Conservation (phyloP, 257 asterid genomes). For the Eustoma russellianum region DNA sequence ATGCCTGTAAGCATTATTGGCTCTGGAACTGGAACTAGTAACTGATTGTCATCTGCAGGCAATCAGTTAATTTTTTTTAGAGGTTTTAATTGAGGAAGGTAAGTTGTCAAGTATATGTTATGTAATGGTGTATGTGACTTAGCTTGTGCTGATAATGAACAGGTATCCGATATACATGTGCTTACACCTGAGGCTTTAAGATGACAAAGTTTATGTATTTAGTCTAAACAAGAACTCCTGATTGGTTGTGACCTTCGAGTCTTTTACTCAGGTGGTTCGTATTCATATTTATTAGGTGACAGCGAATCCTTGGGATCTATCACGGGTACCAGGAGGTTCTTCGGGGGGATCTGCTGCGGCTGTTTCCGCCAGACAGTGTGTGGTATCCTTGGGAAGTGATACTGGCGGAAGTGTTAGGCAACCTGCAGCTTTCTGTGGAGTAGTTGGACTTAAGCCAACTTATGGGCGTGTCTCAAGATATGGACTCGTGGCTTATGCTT, state of each 20-base stretch:
- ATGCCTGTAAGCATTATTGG: too few species aligned
- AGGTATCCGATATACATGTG: not conserved
- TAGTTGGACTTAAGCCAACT: constrained; percentile 92
- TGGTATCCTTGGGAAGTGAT: constrained; percentile 91
- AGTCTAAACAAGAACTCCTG: constrained; percentile 8
- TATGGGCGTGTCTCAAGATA: constrained; percentile 98
- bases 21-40: too few species aligned
- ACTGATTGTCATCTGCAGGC: too few species aligned
- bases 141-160: too few species aligned
- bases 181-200: not conserved
- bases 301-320: constrained; percentile 95
- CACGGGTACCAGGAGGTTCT: constrained; percentile 98
- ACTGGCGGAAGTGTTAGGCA: constrained; percentile 99
- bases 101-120: too few species aligned
- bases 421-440: constrained; percentile 97
- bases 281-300: constrained; percentile 84
- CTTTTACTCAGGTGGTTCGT: constrained; percentile 76
- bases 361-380: constrained; percentile 94
- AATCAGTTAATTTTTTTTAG: too few species aligned
- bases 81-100: too few species aligned
- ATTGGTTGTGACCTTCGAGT: constrained; percentile 25
- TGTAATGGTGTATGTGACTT: too few species aligned
- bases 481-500: constrained; percentile 97
- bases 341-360: constrained; percentile 99
- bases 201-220: constrained; percentile 4